Conservation (phyloP, 176 grass and related monocot genomes). For the Juncus inflexus region DNA sequence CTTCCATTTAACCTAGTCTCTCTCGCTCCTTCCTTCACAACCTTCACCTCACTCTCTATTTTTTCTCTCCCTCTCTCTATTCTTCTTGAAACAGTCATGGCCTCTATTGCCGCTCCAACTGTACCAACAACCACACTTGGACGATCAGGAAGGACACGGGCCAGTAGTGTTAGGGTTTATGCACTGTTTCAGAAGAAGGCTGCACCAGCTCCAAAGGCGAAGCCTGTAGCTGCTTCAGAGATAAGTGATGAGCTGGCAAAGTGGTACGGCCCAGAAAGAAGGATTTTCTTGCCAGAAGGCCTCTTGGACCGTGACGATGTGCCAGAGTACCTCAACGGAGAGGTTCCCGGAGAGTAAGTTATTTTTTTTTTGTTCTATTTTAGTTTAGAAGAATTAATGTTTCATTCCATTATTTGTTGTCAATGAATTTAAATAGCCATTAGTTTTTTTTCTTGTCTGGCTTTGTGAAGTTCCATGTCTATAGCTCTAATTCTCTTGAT, state of each 20-base stretch:
- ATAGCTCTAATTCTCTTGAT: too few relatives aligned
- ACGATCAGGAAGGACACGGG: conserved; percentile 18
- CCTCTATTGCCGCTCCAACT: conserved; percentile 46
- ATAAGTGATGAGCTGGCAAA: conserved; percentile 77
- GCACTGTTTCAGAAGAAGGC: conserved; percentile 67
- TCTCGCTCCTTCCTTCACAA: conserved; percentile 30
- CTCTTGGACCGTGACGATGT: conserved; percentile 84
- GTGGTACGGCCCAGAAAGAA: conserved; percentile 97
- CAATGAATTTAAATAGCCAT: background rate
- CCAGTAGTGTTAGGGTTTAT: conserved; percentile 50
- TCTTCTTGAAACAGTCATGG: conserved; percentile 33
- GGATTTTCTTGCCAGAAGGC: conserved; percentile 82
- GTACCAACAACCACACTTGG: conserved; percentile 30
- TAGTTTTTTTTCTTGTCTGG: background rate
- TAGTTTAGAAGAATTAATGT: background rate
- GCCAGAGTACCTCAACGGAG: conserved; percentile 90
- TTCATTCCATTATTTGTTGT: background rate
- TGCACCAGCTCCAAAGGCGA: conserved; percentile 42
- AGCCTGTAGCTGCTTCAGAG: conserved; percentile 29
- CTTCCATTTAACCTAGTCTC: conserved; percentile 64
- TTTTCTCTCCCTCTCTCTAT: background rate
- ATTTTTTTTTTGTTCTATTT: background rate
- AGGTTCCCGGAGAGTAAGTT: conserved; percentile 95
- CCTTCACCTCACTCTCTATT: conserved; percentile 23
- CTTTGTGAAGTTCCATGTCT: background rate